Evolutionary conservation across 2,329 filamentous ascomycete genomes (phyloP).

Genomic region (Fusarium tricinctum): DNA sequence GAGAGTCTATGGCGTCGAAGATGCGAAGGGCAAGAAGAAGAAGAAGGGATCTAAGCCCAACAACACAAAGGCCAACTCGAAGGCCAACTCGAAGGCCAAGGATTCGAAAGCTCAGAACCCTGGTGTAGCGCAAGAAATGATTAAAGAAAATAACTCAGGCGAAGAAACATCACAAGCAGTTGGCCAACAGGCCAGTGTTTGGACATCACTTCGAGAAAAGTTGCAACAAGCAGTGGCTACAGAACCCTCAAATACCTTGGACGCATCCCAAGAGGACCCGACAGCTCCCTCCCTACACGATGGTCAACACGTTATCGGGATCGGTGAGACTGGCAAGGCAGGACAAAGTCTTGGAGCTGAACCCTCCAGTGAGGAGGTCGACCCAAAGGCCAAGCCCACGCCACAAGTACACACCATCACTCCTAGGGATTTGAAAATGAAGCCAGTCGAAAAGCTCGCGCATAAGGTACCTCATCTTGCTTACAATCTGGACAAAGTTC

Average conservation of each 20-base stretch:
- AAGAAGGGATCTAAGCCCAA: conserved; percentile 9
- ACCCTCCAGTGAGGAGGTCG: not conserved
- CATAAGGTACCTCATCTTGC: conserved; percentile 70
- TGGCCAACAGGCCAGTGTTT: conserved; percentile 35
- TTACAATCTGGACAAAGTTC: conserved; percentile 86
- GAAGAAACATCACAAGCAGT: not conserved
- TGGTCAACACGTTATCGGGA: not conserved
- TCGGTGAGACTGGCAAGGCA: not conserved
- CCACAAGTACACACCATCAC: conserved; percentile 50
- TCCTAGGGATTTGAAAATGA: conserved; percentile 47
- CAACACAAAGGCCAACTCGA: not conserved
- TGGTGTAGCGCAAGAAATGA: not conserved
- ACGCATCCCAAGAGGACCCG: not conserved
- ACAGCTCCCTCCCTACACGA: not conserved
- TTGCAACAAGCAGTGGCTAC: conserved; percentile 38
- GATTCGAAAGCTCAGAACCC: not conserved
- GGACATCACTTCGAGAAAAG: conserved; percentile 51
- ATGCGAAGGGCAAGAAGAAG: conserved; percentile 11
- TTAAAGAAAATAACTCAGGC: not conserved
- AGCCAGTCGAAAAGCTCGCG: conserved; percentile 53
- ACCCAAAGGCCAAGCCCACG: conserved; percentile 1
- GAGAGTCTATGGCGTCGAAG: conserved; percentile 45
- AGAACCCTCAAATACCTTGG: not conserved
- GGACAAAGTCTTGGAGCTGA: not conserved
- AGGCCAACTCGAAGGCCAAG: not conserved